phyloP scores from a whole-genome alignment of 2,329 filamentous ascomycete species.

The Sarocladium kiliense region DNA sequence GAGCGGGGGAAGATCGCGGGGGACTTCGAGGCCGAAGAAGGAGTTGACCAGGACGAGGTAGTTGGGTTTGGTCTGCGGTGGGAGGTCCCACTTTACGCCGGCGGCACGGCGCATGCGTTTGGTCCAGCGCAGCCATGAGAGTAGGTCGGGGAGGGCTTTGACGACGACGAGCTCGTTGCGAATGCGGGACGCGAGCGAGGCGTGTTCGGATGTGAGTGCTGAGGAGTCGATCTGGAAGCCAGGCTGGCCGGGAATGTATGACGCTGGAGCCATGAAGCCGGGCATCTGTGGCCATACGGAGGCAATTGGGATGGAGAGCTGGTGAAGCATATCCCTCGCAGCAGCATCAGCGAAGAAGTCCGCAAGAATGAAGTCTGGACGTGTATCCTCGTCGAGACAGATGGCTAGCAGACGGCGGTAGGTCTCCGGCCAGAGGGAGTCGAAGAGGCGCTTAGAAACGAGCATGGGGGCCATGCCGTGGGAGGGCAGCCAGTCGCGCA shows the following conservation, averaged over 20 bases:
- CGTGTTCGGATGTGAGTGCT: conserved; percentile 30
- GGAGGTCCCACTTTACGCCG: conserved; percentile 26
- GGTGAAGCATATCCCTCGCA: conserved; percentile 30
- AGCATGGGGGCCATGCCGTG: conserved; percentile 26
- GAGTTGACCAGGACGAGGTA: conserved; percentile 38
- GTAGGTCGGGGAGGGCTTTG: conserved; percentile 22
- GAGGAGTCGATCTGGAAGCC: conserved; percentile 32
- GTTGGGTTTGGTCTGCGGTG: conserved; percentile 28
- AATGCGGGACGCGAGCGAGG: conserved; percentile 30
- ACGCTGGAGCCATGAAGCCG: conserved; percentile 26
- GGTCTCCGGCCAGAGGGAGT: conserved; percentile 29
- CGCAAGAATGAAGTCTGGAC: conserved; percentile 34
- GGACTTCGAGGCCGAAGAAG: conserved; percentile 36
- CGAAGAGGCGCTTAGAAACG: conserved; percentile 30
- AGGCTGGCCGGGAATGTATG: conserved; percentile 35
- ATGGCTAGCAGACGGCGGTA: conserved; percentile 16
- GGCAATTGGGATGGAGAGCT: conserved; percentile 32
- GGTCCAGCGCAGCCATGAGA: conserved; percentile 24
- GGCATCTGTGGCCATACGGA: conserved; percentile 37
- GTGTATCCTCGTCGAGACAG: conserved; percentile 15
- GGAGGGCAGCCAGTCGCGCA: conserved; percentile 26
- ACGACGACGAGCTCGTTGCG: conserved; percentile 28
- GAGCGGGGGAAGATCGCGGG: conserved; percentile 35
- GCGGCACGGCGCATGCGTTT: conserved; percentile 26
- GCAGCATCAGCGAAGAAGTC: conserved; percentile 39